phyloP scores from a whole-genome alignment of 2,329 filamentous ascomycete genomes.

The Emmonsia crescens region DNA sequence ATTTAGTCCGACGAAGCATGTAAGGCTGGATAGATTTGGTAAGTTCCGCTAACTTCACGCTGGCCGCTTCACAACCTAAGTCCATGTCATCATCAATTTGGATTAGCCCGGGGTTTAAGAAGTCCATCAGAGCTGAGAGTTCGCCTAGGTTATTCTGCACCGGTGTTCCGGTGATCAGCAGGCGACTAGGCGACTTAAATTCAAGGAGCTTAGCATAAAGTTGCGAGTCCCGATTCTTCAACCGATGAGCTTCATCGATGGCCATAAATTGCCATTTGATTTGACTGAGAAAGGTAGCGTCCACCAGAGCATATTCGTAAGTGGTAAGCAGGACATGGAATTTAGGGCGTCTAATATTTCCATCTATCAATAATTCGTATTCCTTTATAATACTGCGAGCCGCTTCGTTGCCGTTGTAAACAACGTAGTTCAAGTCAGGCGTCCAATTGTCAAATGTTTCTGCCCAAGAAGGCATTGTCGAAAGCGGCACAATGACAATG shows the following conservation, averaged over 20 bases:
- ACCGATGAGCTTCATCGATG: slow-evolving; percentile 89
- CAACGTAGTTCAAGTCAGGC: slow-evolving; percentile 91
- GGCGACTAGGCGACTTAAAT: slow-evolving; percentile 77
- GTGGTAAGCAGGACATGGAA: slow-evolving; percentile 98
- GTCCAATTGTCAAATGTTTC: slow-evolving; percentile 97
- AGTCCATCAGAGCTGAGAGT: slow-evolving; percentile 84
- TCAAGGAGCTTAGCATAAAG: slow-evolving; percentile 75
- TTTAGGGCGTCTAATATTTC: slow-evolving; percentile 77
- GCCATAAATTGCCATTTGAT: slow-evolving; percentile 98
- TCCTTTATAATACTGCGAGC: slow-evolving; percentile 81
- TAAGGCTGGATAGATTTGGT: slow-evolving; percentile 83
- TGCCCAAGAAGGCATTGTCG: slow-evolving; percentile 95
- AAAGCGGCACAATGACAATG: slow-evolving; percentile 91
- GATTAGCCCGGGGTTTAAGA: slow-evolving; percentile 90
- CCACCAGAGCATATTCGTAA: slow-evolving; percentile 88
- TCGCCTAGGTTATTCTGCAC: slow-evolving; percentile 96
- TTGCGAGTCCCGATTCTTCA: slow-evolving; percentile 94
- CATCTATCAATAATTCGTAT: slow-evolving; percentile 77
- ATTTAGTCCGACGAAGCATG: slow-evolving; percentile 90
- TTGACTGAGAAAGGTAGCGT: slow-evolving; percentile 70
- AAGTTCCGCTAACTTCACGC: slow-evolving; percentile 74
- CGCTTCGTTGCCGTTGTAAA: slow-evolving; percentile 84
- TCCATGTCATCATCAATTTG: slow-evolving; percentile 88
- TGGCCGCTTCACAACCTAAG: slow-evolving; percentile 66
- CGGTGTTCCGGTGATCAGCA: slow-evolving; percentile 92